Evolutionary conservation across 2,329 filamentous ascomycete genomes (phyloP), one percentile per base, ranked within the genome.

Genomic region (Cercospora sp.): DNA sequence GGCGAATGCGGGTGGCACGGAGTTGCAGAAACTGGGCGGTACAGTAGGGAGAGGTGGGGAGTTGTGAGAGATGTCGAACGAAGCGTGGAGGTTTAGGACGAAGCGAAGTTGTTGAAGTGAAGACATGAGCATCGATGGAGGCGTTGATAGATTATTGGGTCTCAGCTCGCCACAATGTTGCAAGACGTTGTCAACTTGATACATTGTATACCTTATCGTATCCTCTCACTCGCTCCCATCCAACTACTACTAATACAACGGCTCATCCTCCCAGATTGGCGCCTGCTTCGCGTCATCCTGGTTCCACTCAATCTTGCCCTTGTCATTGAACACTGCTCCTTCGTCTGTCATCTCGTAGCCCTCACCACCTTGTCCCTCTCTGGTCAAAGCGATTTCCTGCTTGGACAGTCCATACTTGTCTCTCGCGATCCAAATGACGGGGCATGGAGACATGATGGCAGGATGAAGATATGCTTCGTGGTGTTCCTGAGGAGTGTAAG

Each of bases 391-490:
- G 23, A 82, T 77, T 68, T 83, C 81, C 61, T 80, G 76, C 65
- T 74, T 73, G 5, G 75, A 79, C n/a, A 83, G 77, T 1, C 81
- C 81, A 73, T 80, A 79, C 30, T 80, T 77, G 65, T 83, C 82
- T 18, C 69, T 75, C 5, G 80, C 79, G 51, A 83, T 79, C 82
- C 82, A 83, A n/a, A 83, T 70, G 1, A 77, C 75, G 0, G 81
- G 81, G 1, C 76, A 76, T n/a, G 79, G 75, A 5, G 75, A 75
- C 1, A 77, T 80, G 42, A 83, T 76, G 0, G 80, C 80, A 3
- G 81, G 82, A 69, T 83, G 80, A 62, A 81, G 76, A 71, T 78
- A 84, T 8, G 82, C 82, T 55, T 80, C 77, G 62, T 79, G 77
- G 45, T 77, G 77, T 39, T 82, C 71, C 39, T 72, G 57, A 13